phyloP scores from a whole-genome alignment of 768 basidiomycete species.

The Suillus paluster region DNA sequence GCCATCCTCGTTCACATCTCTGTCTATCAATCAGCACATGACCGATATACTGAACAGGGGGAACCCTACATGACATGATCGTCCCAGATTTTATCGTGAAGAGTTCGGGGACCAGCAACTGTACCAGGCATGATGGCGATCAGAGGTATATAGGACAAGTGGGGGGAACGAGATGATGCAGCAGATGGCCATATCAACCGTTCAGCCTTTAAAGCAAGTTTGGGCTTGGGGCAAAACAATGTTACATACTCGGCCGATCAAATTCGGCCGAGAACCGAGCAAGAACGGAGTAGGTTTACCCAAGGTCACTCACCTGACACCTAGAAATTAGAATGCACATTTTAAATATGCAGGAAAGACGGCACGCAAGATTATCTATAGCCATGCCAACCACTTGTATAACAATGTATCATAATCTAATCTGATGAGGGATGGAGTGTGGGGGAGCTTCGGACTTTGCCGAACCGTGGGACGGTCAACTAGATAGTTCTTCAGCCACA shows the following conservation, averaged over 20 bases:
- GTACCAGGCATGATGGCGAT: constrained; percentile 53
- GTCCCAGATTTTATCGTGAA: constrained; percentile 99
- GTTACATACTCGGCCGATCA: background rate
- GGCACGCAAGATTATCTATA: no score
- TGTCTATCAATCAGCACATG: constrained; percentile 33
- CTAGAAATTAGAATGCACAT: no score
- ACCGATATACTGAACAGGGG: constrained; percentile 12
- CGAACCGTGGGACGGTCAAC: constrained; percentile 18
- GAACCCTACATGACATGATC: constrained; percentile 86
- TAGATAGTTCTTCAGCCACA: constrained; percentile 42
- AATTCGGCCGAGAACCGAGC: background rate
- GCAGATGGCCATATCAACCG: no score
- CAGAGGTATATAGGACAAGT: constrained; percentile 8
- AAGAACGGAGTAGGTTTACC: no score
- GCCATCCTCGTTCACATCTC: constrained; percentile 75
- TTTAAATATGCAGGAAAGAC: no score
- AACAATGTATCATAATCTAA: no score
- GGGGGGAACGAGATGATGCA: constrained; percentile 7
- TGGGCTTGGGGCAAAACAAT: constrained; percentile 4
- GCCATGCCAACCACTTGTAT: no score
- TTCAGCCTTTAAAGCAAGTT: background rate
- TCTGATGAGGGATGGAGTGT: no score
- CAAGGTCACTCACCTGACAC: no score
- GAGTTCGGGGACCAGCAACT: constrained; percentile 74
- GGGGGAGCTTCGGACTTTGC: constrained; percentile 21